Conservation (phyloP, 768 basidiomycete species). For the Dacryopinax primogenitus region DNA sequence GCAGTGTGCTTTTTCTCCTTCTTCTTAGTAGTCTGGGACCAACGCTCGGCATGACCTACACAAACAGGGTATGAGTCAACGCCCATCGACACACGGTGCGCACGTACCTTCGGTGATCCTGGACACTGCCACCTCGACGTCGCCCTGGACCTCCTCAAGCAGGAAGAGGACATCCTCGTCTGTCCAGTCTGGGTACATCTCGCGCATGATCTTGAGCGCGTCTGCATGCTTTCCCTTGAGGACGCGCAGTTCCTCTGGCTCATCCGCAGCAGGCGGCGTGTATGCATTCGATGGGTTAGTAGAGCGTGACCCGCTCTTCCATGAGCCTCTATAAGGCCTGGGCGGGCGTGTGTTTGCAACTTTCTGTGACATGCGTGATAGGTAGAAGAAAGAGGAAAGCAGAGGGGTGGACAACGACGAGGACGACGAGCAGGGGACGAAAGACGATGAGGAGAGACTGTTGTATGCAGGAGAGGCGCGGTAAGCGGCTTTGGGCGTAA, state of each 20-base stretch:
- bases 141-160: conserved; percentile 7
- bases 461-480: neutral
- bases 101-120: conserved; percentile 6
- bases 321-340: neutral
- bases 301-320: neutral
- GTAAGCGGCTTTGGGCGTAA: neutral
- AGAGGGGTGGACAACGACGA: conserved; percentile 1
- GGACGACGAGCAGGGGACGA: neutral
- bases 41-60: conserved; percentile 5
- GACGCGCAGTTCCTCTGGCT: conserved; percentile 1
- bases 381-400: neutral
- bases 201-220: neutral
- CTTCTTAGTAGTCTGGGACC: conserved; percentile 5
- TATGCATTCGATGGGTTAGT: neutral
- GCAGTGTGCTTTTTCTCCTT: neutral
- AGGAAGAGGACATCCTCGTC: conserved; percentile 5
- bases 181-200: conserved; percentile 5
- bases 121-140: neutral
- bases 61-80: neutral
- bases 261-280: neutral
- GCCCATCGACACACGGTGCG: neutral
- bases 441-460: too few relatives aligned
- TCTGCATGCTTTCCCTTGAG: conserved; percentile 4
- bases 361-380: neutral
- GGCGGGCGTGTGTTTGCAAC: neutral